Evolutionary conservation across 2,329 filamentous ascomycete species (phyloP).

Genomic region (Aspergillus proliferans): DNA sequence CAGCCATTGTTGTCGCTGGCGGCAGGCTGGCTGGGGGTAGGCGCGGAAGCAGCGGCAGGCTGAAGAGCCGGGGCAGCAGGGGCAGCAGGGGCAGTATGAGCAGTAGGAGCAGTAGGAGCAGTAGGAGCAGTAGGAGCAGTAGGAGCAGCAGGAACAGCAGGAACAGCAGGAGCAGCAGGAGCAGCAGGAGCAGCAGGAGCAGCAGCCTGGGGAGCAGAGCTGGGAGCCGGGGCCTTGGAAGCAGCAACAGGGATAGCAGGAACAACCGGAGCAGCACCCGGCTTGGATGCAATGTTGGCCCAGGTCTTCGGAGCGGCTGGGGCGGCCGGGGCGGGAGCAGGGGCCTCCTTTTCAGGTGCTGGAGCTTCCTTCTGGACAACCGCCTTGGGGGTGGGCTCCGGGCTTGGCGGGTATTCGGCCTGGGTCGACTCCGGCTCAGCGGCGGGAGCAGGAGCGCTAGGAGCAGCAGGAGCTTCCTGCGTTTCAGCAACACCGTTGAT

Average conservation of each 20-base stretch:
- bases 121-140: constrained; percentile 14
- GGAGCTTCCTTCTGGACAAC: constrained; percentile 38
- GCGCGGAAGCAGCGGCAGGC: constrained; percentile 31
- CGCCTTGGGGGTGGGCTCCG: constrained; percentile 52
- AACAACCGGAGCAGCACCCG: constrained; percentile 35
- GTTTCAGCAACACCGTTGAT: constrained; percentile 27
- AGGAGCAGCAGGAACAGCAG: constrained; percentile 5
- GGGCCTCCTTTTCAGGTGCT: constrained; percentile 48
- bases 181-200: constrained; percentile 8
- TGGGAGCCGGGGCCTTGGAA: constrained; percentile 28
- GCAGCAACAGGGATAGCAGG: constrained; percentile 27
- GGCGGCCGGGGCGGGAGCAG: constrained; percentile 18
- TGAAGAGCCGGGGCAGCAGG: constrained; percentile 27
- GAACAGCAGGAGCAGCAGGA: constrained; percentile 28
- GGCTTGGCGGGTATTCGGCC: constrained; percentile 60
- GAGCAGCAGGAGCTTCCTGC: constrained; percentile 14
- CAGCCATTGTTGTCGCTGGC: constrained; percentile 64
- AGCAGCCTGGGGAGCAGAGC: constrained; percentile 28
- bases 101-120: constrained; percentile 28
- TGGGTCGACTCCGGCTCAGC: constrained; percentile 38
- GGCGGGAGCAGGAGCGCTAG: constrained; percentile 25
- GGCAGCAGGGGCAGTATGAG: constrained; percentile 22
- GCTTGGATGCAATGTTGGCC: constrained; percentile 54
- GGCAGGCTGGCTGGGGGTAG: constrained; percentile 72
- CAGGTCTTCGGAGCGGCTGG: constrained; percentile 58